phyloP scores from a whole-genome alignment of 2,329 filamentous ascomycete genomes.

The Beauveria medogensis region DNA sequence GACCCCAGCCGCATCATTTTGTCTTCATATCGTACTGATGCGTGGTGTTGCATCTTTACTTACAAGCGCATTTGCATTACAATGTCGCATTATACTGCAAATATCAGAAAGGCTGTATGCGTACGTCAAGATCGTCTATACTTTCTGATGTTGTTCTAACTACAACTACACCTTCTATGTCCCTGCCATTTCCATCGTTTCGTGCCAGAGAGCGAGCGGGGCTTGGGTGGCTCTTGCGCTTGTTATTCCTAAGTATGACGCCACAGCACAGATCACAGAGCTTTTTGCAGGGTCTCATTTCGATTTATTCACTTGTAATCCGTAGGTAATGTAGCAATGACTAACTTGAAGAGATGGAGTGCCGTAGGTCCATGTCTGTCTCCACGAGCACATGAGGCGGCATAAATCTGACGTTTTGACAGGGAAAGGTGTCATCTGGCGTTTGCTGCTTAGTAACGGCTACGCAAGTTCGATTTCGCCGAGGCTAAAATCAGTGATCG shows the following conservation, averaged over 20 bases:
- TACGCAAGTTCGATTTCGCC: not conserved
- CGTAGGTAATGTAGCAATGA: not conserved
- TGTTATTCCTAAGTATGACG: not conserved
- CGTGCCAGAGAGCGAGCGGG: not conserved
- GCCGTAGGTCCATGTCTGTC: not conserved
- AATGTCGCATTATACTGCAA: too few species aligned
- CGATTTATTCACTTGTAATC: not conserved
- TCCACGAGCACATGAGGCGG: not conserved
- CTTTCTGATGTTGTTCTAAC: too few species aligned
- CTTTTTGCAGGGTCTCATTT: not conserved
- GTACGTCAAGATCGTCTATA: too few species aligned
- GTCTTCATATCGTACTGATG: not conserved
- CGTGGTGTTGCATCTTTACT: too few species aligned
- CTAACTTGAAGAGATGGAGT: not conserved
- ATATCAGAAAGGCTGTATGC: too few species aligned
- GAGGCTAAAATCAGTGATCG: slow-evolving; percentile 22
- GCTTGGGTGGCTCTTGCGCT: not conserved
- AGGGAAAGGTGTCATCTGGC: not conserved
- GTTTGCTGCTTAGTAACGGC: not conserved
- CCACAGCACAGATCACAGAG: not conserved
- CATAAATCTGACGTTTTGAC: too few species aligned
- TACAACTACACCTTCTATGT: too few species aligned
- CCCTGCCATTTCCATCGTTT: not conserved
- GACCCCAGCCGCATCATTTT: not conserved
- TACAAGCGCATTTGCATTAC: too few species aligned